Percentiles rank a stretch among this genome's conserved stretches.
phyloP scores from a whole-genome alignment of 331 rosid species.

The Stylosanthes scabra region DNA sequence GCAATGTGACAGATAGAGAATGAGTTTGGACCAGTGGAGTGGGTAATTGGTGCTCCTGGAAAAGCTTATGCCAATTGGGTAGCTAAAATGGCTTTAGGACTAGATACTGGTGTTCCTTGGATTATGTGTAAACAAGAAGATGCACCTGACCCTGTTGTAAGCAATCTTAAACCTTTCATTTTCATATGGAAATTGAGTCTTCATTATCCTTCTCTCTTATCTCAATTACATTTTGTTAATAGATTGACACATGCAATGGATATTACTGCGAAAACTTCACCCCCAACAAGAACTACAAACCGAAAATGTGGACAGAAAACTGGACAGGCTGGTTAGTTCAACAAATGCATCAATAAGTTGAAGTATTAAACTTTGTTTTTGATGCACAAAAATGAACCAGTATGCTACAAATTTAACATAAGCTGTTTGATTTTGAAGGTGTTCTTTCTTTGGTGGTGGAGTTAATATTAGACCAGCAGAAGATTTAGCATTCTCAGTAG shows the following conservation, averaged over 20 bases:
- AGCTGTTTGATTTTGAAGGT: slow-evolving; percentile 61
- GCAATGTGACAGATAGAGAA: slow-evolving; percentile 80
- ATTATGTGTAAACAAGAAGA: slow-evolving; percentile 99
- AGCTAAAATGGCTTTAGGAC: slow-evolving; percentile 90
- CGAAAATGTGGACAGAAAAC: slow-evolving; percentile 97
- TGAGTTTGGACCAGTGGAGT: slow-evolving; percentile 93
- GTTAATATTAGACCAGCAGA: slow-evolving; percentile 87
- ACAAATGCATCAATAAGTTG: neutral
- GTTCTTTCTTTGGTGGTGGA: slow-evolving; percentile 87
- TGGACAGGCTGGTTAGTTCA: slow-evolving; percentile 95
- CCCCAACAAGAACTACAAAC: slow-evolving; percentile 76
- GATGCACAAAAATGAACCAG: no score
- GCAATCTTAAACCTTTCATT: slow-evolving; percentile 2
- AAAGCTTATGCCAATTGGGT: slow-evolving; percentile 90
- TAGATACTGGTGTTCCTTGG: slow-evolving; percentile 95
- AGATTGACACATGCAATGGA: slow-evolving; percentile 96
- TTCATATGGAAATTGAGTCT: neutral
- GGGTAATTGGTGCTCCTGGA: slow-evolving; percentile 96
- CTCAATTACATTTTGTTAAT: slow-evolving; percentile 34
- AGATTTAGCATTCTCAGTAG: slow-evolving; percentile 87
- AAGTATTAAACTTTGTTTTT: no score
- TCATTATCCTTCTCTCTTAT: slow-evolving; percentile 11
- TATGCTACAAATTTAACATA: no score
- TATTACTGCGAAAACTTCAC: slow-evolving; percentile 87
- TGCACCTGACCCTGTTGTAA: slow-evolving; percentile 94